Evolutionary conservation across 2,329 filamentous ascomycete species (phyloP).

Genomic region (Cytospora schulzeri): DNA sequence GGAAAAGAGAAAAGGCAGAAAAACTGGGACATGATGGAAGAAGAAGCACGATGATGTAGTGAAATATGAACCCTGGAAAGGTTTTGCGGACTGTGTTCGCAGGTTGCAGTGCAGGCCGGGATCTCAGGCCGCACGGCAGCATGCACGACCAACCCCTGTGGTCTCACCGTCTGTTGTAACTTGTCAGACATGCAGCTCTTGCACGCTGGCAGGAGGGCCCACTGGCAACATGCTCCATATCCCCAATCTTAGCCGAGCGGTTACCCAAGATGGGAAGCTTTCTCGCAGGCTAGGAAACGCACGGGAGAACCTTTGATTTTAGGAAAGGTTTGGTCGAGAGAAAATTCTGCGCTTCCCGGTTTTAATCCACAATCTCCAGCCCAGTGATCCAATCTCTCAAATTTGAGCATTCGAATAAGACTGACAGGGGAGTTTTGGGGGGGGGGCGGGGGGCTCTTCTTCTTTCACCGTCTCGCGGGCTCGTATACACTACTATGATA

Average conservation of each 20-base stretch:
- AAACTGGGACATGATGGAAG: not conserved
- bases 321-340: constrained; percentile 16
- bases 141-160: constrained; percentile 20
- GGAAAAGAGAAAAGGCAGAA: not conserved
- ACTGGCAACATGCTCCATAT: constrained; percentile 5
- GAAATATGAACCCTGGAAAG: too few relatives aligned
- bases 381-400: constrained; percentile 17
- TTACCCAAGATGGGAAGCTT: constrained; percentile 20
- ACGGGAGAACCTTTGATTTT: not conserved
- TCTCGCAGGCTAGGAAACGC: constrained; percentile 8
- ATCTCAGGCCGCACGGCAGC: constrained; percentile 19
- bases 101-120: constrained; percentile 9
- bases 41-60: not conserved
- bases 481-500: not conserved
- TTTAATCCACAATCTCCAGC: constrained; percentile 17
- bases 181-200: constrained; percentile 22
- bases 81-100: not conserved
- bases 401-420: constrained; percentile 17
- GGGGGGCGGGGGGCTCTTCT: too few relatives aligned
- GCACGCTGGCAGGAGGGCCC: constrained; percentile 23
- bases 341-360: constrained; percentile 27
- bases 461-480: constrained; percentile 19
- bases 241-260: constrained; percentile 25
- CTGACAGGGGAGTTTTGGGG: not conserved
- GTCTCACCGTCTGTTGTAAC: constrained; percentile 25